These are phyloP conservation scores for Canariomyces notabilis DNA, from an alignment of 2,329 filamentous ascomycete genomes.

Conservation along the genomic window DNA sequence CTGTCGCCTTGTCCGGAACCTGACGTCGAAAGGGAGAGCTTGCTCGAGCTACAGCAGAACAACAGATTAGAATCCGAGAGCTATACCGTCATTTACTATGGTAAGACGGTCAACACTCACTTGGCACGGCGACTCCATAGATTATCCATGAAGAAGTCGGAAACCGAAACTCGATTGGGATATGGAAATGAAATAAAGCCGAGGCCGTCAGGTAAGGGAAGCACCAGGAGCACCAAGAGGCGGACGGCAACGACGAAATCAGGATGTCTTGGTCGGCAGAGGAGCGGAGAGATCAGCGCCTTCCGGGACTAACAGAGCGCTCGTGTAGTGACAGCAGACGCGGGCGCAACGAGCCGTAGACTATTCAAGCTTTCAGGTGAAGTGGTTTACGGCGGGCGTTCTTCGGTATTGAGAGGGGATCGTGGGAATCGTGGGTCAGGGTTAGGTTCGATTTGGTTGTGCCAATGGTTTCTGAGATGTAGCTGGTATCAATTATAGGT, in stretches of 20 bases:
- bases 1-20: conserved; percentile 48
- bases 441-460: conserved; percentile 8
- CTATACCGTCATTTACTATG: conserved; percentile 7
- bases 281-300: conserved; percentile 1
- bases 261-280: conserved; percentile 5
- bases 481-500: conserved; percentile 3
- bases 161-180: conserved; percentile 21
- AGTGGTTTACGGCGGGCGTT: conserved; percentile 16
- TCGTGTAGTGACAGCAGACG: conserved; percentile 2
- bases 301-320: conserved; percentile 5
- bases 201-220: conserved; percentile 11
- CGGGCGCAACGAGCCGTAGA: conserved; percentile 1
- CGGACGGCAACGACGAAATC: conserved; percentile 8
- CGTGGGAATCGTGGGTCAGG: conserved; percentile 8
- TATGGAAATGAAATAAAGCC: conserved; percentile 5
- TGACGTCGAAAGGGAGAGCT: conserved; percentile 82
- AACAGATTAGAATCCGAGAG: conserved; percentile 13
- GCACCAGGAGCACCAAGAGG: conserved; percentile 13
- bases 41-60: conserved; percentile 60
- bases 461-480: conserved; percentile 10
- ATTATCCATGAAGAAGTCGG: conserved; percentile 51
- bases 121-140: conserved; percentile 80
- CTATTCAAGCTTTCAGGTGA: not conserved
- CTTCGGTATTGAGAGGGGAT: conserved; percentile 3
- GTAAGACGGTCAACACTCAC: conserved; percentile 43